phyloP scores from a whole-genome alignment of 1,139 yeast species.

The Geotrichum restrictum region DNA sequence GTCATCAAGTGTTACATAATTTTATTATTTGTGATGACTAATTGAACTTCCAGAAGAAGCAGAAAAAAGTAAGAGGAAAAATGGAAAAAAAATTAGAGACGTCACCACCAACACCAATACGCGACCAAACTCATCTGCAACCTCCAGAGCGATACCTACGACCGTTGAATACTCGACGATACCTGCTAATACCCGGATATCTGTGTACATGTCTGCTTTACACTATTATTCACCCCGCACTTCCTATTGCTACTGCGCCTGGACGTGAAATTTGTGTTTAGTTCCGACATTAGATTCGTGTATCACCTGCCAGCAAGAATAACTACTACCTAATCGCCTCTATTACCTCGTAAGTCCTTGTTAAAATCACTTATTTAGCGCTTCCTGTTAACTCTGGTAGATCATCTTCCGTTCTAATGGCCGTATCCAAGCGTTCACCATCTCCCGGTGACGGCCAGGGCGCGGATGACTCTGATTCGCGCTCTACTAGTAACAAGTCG shows the following conservation, averaged over 20 bases:
- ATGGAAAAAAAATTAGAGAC: background rate
- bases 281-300: background rate
- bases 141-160: background rate
- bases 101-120: background rate
- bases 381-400: background rate
- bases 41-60: background rate
- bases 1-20: too few relatives aligned
- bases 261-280: background rate
- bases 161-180: background rate
- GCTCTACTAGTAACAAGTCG: background rate
- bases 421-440: constrained; percentile 9
- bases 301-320: too few relatives aligned
- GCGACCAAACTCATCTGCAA: background rate
- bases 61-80: too few relatives aligned
- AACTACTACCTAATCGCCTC: too few relatives aligned
- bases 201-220: background rate
- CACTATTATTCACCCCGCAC: background rate
- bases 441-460: constrained; percentile 7
- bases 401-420: constrained; percentile 9
- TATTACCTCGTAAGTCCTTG: too few relatives aligned
- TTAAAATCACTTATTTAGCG: background rate
- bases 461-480: background rate
- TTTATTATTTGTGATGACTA: too few relatives aligned
- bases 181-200: background rate
- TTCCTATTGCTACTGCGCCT: background rate